Conservation (phyloP, 352 stramenopile genomes). For the Phytophthora idaei region DNA sequence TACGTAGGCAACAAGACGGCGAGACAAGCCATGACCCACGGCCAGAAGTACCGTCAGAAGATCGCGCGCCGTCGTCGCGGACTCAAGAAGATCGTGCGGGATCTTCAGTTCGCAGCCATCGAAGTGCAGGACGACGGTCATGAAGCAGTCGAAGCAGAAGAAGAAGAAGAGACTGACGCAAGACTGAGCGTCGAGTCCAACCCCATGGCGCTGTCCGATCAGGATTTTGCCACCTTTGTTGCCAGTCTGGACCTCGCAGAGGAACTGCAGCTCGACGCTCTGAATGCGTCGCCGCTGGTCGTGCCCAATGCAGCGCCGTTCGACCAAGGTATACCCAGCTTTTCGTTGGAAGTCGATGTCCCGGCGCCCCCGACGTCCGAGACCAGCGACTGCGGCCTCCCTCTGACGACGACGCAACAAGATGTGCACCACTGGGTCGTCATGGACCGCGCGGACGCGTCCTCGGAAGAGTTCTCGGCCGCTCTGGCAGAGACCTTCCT, state of each 20-base stretch:
- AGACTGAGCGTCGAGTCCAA: constrained; percentile 25
- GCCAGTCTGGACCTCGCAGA: constrained; percentile 31
- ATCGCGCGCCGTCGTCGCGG: constrained; percentile 49
- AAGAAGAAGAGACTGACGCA: constrained; percentile 3
- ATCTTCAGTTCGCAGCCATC: constrained; percentile 30
- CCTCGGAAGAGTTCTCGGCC: constrained; percentile 31
- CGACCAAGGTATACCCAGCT: constrained; percentile 9
- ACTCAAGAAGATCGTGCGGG: constrained; percentile 43
- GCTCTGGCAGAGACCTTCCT: constrained; percentile 24
- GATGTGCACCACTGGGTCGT: constrained; percentile 38
- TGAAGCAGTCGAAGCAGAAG: neutral
- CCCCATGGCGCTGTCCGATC: constrained; percentile 27
- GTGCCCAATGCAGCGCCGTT: constrained; percentile 13
- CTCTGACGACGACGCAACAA: constrained; percentile 25
- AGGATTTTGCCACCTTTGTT: constrained; percentile 34
- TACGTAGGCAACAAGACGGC: constrained; percentile 62
- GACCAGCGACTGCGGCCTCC: constrained; percentile 9
- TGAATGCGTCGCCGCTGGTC: constrained; percentile 23
- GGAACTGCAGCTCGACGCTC: constrained; percentile 22
- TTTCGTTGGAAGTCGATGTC: constrained; percentile 15
- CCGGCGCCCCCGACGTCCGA: neutral
- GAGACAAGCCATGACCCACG: constrained; percentile 92
- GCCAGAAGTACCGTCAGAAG: constrained; percentile 93
- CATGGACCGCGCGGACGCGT: constrained; percentile 35
- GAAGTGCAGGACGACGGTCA: constrained; percentile 6